Base-by-base conservation (phyloP, 1,139 yeast genomes). In the Starmera stellimalicola region DNA sequence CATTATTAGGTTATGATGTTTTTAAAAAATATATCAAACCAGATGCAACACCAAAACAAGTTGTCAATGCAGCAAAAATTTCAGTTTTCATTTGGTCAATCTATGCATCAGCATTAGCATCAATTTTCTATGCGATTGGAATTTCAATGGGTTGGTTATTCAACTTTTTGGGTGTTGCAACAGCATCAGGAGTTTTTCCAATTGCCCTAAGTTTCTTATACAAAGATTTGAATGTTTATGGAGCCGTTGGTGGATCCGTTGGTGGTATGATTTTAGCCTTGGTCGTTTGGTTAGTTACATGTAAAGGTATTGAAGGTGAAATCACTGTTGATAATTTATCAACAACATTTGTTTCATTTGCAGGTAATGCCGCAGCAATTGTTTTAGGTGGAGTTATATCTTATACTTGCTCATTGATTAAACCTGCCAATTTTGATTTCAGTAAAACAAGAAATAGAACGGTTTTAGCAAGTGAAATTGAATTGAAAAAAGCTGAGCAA, bases 241-340 rank as follows among this genome's bases (percentile, higher is more conserved):
- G 64, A 15, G 66, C 65, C 1, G 59, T 58, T 27, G 53, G 52
- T 29, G 64, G 65, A 1, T 33, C 76, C 12, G 62, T 71, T 7
- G 55, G 67, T 37, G 73, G 77, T 15, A 66, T 74, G 38, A 58
- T 50, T 4, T 56, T 68, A 36, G 76, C 76, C 12, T 60, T 72
- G 25, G 62, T 66, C 55, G 55, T 68, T 12, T 72, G 78, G 78
- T 58, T 72, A 40, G 62, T 63, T 12, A 48, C 51, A 24, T 48
- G 54, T 36, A 43, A 46, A 26, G 40, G 39, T 14, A 37, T 48
- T 27, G 48, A 41, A 38, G 68, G 65, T 26, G 54, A 47, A 19
- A 22, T 22, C 11, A 22, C 11, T 22, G 25, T 22, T 22, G 25
- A 22, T 22, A 22, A 22, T 22, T 22, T 22, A 22, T 40, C 48